Base-by-base conservation (phyloP, 805 yeast genomes). In the Isabelozyma heimii region DNA sequence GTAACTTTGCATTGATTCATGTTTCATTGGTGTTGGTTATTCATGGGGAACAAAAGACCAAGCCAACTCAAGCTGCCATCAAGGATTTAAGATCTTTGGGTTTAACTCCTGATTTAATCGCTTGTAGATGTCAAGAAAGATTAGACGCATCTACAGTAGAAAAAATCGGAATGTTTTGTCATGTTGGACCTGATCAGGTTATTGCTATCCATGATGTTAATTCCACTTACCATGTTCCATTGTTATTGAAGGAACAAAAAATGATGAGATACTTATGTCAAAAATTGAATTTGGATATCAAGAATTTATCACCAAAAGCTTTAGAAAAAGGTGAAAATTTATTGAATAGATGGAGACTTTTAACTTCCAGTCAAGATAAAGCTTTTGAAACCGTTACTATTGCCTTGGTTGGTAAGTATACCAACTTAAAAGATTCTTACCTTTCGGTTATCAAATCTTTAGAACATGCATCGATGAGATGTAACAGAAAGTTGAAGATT, bases 31-130 rank as follows among this genome's bases (percentile, higher is more conserved):
- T 94, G 43, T 98, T 98, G 42, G 98, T 94, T 44, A 92, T 94
- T 63, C 96, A 91, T 60, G 99, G 98, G 53, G 99, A 94, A 77
- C 97, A 94, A 72, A 94, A 94, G 80, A 94, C 99, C 40, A 94
- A 94, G 73, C 99, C 99, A 50, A 94, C 99, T 10, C 99, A 94
- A 76, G 99, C 98, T 55, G 99, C 99, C 43, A 88, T 94, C 65
- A 90, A 91, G 69, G 99, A 94, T 70, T 81, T 94, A 71, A 87
- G 99, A 73, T 88, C 97, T 43, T 76, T 92, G 52, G 99, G 99
- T 61, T 81, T 94, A 67, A 83, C 85, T 37, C 98, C 98, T 16
- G 98, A 94, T 70, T 86, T 94, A 83, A 90, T 94, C 74, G 99
- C 98, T 49, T 92, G 98, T 77, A 84, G 99, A 76, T 94, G 99